phyloP scores from a whole-genome alignment of 2,329 filamentous ascomycete species.

The Sporothrix schenckii region DNA sequence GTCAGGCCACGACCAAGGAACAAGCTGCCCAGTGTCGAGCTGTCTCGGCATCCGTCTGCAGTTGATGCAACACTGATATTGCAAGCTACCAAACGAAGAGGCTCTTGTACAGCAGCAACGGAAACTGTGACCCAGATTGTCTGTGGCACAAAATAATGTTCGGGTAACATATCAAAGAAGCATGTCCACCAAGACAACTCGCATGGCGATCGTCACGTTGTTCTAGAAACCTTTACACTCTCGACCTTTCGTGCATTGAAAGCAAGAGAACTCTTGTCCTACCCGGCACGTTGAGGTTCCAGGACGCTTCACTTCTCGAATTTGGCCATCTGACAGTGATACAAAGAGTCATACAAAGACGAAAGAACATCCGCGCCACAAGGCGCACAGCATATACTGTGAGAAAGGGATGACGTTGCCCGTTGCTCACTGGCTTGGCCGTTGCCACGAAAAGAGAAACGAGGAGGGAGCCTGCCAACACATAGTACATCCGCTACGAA shows the following conservation, averaged over 20 bases:
- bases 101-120: too few relatives aligned
- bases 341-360: background rate
- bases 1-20: too few relatives aligned
- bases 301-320: background rate
- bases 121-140: too few relatives aligned
- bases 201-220: too few relatives aligned
- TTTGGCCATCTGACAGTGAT: background rate
- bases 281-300: background rate
- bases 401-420: conserved; percentile 4
- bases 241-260: background rate
- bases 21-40: too few relatives aligned
- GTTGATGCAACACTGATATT: too few relatives aligned
- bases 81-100: too few relatives aligned
- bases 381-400: background rate
- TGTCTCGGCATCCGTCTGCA: too few relatives aligned
- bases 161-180: too few relatives aligned
- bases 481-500: background rate
- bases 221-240: background rate
- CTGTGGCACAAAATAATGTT: too few relatives aligned
- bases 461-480: conserved; percentile 24
- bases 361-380: conserved; percentile 6
- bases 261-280: background rate
- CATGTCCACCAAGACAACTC: background rate
- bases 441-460: too few relatives aligned
- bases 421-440: too few relatives aligned